Evolutionary conservation across 768 basidiomycete genomes (phyloP), one percentile per base, ranked within the genome.

Genomic region (Leucogyrophana mollusca): DNA sequence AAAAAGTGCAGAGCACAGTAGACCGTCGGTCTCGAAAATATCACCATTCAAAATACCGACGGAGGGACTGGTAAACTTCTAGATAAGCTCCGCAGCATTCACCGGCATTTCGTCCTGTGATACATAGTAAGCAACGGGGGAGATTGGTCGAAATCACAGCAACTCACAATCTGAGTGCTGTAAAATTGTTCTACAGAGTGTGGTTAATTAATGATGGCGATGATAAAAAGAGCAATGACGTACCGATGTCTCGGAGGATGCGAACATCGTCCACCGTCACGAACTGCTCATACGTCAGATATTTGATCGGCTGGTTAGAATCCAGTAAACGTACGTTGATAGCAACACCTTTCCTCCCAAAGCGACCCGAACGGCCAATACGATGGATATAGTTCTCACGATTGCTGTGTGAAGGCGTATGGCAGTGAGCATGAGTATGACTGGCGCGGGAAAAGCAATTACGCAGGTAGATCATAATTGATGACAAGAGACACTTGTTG

Each of bases 301-400:
- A 20, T 46, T 52, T 21, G 23, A 43, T 18, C 14, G 54, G 30
- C 17, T 25, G 17, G 40, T 52, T 40, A 40, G 42, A 48, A 22
- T 18, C 16, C n/a, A 44, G 32, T 41, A 21, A 24, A 71, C 86
- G 34, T 61, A 96, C 94, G 71, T 98, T 99, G 73, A 99, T 98
- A 35, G 96, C 96, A 50, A 98, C 96, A 78, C 95, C 96, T 73
- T 99, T 99, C 58, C 96, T 79, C 57, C 96, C 96, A 73, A 98
- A 98, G 49, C 96, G 93, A 63, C 96, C 96, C 48, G 94, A 96
- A 52, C 96, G 93, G 69, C 96, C 96, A 64, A 98, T 98, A 62
- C 96, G 90, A 75, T 99, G 96, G 56, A 99, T 97, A 74, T 99
- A 99, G 70, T 99, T 97, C 80, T 97, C 95, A 78, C 90, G 90